Evolutionary conservation across 1,139 yeast genomes (phyloP).

Genomic region (Diutina sp.): DNA sequence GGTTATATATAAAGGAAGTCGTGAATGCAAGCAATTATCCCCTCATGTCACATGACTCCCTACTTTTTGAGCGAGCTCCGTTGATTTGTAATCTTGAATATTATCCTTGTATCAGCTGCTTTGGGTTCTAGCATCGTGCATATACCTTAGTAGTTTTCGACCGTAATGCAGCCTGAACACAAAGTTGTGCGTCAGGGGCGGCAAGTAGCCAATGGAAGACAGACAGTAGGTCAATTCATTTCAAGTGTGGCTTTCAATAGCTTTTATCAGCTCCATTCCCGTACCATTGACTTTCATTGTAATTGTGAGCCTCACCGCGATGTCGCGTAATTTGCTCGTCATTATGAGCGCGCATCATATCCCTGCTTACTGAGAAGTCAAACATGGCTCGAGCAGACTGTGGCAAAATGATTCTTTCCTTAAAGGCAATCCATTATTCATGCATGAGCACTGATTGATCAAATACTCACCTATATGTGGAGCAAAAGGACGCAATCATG

Average conservation of each 20-base stretch:
- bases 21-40: background rate
- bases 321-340: background rate
- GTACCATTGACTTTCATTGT: background rate
- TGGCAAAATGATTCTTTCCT: no score
- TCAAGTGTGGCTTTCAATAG: background rate
- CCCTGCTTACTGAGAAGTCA: background rate
- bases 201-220: background rate
- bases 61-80: background rate
- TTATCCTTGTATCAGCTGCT: background rate
- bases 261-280: background rate
- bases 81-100: background rate
- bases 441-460: no score
- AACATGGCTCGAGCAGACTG: no score
- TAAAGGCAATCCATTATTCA: no score
- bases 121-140: background rate
- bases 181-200: background rate
- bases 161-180: background rate
- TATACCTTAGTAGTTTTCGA: background rate
- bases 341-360: background rate
- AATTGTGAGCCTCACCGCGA: background rate
- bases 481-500: no score
- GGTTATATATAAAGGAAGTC: background rate
- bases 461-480: no score
- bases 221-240: background rate
- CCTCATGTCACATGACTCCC: background rate